Conservation (phyloP, 192 early-diverging fungal species). For the Geranomyces variabilis region DNA sequence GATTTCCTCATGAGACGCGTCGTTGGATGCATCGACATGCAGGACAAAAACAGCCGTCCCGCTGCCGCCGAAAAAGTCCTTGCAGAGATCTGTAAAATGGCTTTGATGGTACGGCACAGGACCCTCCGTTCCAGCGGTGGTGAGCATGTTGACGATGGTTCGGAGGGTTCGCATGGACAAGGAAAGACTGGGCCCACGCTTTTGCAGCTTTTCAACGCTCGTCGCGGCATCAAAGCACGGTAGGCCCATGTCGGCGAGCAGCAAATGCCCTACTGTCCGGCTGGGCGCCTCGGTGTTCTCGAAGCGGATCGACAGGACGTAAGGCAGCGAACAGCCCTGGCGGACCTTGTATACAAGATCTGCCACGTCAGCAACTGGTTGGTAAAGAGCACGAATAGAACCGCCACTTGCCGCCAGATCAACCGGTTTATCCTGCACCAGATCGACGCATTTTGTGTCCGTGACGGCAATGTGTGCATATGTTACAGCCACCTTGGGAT, state of each 20-base stretch:
- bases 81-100: slow-evolving; percentile 3
- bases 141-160: slow-evolving; percentile 11
- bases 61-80: slow-evolving; percentile 6
- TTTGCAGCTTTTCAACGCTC: background rate
- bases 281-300: background rate
- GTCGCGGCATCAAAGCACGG: slow-evolving; percentile 12
- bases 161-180: slow-evolving; percentile 13
- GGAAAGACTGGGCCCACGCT: slow-evolving; percentile 5
- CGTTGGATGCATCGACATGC: slow-evolving; percentile 8
- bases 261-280: slow-evolving; percentile 8
- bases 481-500: background rate
- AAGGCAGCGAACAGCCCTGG: slow-evolving; percentile 28
- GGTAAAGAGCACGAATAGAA: background rate
- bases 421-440: slow-evolving; percentile 6
- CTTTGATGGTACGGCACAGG: slow-evolving; percentile 12
- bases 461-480: slow-evolving; percentile 17
- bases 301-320: slow-evolving; percentile 8
- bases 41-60: background rate
- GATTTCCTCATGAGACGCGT: slow-evolving; percentile 2
- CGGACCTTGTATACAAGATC: background rate
- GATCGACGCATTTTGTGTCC: slow-evolving; percentile 31
- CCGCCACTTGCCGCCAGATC: background rate
- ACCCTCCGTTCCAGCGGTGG: slow-evolving; percentile 17
- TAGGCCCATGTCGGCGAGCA: slow-evolving; percentile 14
- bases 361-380: background rate